Conservation (phyloP, 805 yeast genomes). For the Saturnispora zaruensis region DNA sequence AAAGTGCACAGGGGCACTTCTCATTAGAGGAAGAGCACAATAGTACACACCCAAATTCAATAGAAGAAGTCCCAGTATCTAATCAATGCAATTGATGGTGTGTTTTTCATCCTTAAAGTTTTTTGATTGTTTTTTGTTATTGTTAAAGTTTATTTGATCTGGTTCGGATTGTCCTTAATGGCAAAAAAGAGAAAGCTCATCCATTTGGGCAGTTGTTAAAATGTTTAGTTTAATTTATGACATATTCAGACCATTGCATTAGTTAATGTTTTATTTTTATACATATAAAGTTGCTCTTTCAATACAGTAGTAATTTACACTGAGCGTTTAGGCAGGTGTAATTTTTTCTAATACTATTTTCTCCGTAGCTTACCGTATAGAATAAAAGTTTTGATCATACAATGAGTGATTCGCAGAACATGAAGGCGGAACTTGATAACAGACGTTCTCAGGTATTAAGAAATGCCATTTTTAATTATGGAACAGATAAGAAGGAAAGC, state of each 20-base stretch:
- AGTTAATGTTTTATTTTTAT: background rate
- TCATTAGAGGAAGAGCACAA: background rate
- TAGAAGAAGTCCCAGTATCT: background rate
- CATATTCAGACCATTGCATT: background rate
- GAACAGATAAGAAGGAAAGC: background rate
- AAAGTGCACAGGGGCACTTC: background rate
- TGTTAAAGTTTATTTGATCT: too few species aligned
- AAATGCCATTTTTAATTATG: background rate
- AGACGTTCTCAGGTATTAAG: background rate
- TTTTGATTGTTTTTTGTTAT: background rate
- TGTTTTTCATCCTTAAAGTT: background rate
- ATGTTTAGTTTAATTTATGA: background rate
- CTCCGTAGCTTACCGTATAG: background rate
- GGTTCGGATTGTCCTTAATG: too few species aligned
- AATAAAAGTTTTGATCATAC: background rate
- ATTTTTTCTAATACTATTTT: background rate
- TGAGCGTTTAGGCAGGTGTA: background rate
- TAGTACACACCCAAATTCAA: background rate
- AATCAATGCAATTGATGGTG: background rate
- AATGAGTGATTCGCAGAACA: background rate
- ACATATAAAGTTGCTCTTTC: background rate
- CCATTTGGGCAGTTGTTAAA: too few species aligned
- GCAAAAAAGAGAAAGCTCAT: too few species aligned
- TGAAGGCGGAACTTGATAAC: background rate
- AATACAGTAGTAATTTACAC: background rate